Percentiles rank a stretch among this genome's conserved stretches.
These are phyloP conservation scores for Plantago elongata DNA, from an alignment of 257 asterid genomes.

Conservation along the genomic window DNA sequence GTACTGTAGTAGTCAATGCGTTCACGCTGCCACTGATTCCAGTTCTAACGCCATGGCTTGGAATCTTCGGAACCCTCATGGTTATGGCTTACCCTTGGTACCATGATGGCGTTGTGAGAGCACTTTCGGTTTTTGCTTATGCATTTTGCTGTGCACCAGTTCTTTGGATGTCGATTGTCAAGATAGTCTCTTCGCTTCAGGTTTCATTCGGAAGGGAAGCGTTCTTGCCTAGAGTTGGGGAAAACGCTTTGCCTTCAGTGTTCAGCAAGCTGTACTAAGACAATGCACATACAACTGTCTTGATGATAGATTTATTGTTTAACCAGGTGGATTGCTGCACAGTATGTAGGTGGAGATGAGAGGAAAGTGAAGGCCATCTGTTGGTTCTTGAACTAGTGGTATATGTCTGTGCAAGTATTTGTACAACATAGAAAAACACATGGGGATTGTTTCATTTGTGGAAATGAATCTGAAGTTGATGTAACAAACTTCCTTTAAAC, in stretches of 20 bases:
- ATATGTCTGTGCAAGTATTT: too few species aligned
- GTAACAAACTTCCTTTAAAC: too few species aligned
- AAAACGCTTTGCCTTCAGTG: conserved; percentile 45
- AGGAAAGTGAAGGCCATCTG: too few species aligned
- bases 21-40: conserved; percentile 66
- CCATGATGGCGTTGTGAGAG: conserved; percentile 66
- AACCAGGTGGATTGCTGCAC: too few species aligned
- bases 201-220: conserved; percentile 69
- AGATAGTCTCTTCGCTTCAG: conserved; percentile 53
- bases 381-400: too few species aligned
- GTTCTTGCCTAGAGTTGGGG: conserved; percentile 67
- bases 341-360: too few species aligned
- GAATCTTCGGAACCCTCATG: conserved; percentile 59
- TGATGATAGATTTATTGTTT: neutral
- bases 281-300: neutral
- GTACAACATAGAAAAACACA: too few species aligned
- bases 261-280: conserved; percentile 59
- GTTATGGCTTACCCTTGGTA: conserved; percentile 93
- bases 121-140: conserved; percentile 59
- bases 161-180: conserved; percentile 44
- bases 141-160: conserved; percentile 71
- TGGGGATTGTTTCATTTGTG: too few species aligned
- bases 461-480: too few species aligned
- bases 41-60: conserved; percentile 61
- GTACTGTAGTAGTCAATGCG: conserved; percentile 48